Conservation (phyloP, 257 asterid genomes). For the Solanum microdontum region DNA sequence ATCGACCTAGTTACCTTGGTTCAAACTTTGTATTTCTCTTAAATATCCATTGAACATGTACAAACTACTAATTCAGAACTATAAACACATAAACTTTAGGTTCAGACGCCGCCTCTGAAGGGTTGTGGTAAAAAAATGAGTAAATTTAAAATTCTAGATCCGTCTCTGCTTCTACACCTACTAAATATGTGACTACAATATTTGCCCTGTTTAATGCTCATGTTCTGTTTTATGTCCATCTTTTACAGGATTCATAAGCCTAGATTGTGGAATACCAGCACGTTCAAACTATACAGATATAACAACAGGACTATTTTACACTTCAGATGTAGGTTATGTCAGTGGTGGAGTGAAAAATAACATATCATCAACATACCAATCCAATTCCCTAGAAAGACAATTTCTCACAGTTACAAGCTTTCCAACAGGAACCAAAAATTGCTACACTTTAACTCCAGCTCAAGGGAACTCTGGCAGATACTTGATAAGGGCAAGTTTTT, state of each 20-base stretch:
- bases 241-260: constrained; percentile 16
- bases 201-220: not conserved
- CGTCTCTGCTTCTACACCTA: not conserved
- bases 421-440: constrained; percentile 12
- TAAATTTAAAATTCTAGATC: not conserved
- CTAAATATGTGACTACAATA: not conserved
- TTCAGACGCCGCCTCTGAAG: not conserved
- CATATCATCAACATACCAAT: not conserved
- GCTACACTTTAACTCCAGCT: constrained; percentile 11
- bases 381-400: not conserved
- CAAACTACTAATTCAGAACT: not conserved
- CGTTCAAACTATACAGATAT: constrained; percentile 4
- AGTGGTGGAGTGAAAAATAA: not conserved
- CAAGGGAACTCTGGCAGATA: constrained; percentile 8
- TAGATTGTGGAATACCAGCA: constrained; percentile 13
- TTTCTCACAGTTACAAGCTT: constrained; percentile 7
- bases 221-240: not conserved
- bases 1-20: not conserved
- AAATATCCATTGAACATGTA: not conserved
- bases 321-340: constrained; percentile 7
- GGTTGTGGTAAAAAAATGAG: not conserved
- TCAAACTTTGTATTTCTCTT: not conserved
- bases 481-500: constrained; percentile 7
- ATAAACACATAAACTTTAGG: not conserved
- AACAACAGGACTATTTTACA: not conserved